phyloP scores from a whole-genome alignment of 176 grass and related monocot genomes.

The Oropetium thomaeum region DNA sequence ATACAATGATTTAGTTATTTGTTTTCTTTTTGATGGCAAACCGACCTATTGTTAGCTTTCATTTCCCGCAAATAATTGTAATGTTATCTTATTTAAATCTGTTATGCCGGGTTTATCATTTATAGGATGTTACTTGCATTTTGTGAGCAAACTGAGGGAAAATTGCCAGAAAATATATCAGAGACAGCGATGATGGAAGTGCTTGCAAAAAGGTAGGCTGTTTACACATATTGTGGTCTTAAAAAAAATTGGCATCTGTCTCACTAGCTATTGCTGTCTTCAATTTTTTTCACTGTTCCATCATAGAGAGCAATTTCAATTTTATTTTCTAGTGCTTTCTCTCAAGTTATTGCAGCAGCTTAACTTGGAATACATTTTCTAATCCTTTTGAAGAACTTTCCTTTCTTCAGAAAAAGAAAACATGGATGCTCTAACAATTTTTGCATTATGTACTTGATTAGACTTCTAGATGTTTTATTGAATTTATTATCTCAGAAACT shows the following conservation, averaged over 20 bases:
- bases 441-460: not conserved
- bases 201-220: slow-evolving; percentile 61
- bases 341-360: not conserved
- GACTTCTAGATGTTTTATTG: slow-evolving; percentile 8
- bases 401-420: slow-evolving; percentile 22
- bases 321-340: not conserved
- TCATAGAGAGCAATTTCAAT: not conserved
- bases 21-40: not conserved
- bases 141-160: slow-evolving; percentile 70
- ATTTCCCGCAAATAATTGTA: not conserved
- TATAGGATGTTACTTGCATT: slow-evolving; percentile 85
- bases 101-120: slow-evolving; percentile 33
- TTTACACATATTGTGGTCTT: not conserved
- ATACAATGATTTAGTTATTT: not conserved
- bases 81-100: not conserved
- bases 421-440: not conserved
- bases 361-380: not conserved
- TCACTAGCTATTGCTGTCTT: slow-evolving; percentile 1
- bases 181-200: slow-evolving; percentile 67
- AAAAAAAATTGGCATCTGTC: not conserved
- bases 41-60: not conserved
- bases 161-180: slow-evolving; percentile 44
- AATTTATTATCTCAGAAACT: not conserved
- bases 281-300: not conserved
- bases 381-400: not conserved